Conservation (phyloP, 352 stramenopile genomes). For the Globisporangium nunn region DNA sequence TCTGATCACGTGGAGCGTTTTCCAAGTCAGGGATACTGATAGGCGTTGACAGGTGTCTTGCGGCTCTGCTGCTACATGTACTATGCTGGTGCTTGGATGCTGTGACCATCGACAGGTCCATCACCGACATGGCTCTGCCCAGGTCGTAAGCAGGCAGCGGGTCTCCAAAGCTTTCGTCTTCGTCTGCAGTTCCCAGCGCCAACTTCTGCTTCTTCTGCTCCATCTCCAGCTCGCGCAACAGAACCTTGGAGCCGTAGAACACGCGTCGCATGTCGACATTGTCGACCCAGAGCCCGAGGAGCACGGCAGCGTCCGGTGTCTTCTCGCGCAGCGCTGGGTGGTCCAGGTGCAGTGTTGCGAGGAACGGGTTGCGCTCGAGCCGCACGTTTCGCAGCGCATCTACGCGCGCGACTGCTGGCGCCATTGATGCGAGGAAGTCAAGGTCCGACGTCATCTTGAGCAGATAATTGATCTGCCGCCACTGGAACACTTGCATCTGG, state of each 20-base stretch:
- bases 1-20: not conserved
- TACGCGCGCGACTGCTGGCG: constrained; percentile 13
- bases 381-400: constrained; percentile 38
- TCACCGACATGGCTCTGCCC: not conserved
- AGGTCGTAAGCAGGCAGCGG: not conserved
- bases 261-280: constrained; percentile 52
- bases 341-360: constrained; percentile 49
- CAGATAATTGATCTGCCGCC: constrained; percentile 72
- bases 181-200: not conserved
- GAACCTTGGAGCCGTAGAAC: constrained; percentile 37
- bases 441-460: constrained; percentile 71
- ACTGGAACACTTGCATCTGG: constrained; percentile 45
- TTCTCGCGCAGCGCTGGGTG: constrained; percentile 37
- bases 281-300: constrained; percentile 37
- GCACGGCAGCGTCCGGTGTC: constrained; percentile 12
- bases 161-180: not conserved
- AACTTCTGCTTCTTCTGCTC: constrained; percentile 10
- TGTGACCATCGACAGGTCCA: constrained; percentile 6
- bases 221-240: constrained; percentile 34
- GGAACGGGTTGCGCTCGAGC: constrained; percentile 60
- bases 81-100: constrained; percentile 10
- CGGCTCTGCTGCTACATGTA: not conserved
- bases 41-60: not conserved
- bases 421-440: constrained; percentile 36
- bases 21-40: not conserved